Evolutionary conservation across 305 asterid genomes (phyloP).

Genomic region (Ajuga reptans): DNA sequence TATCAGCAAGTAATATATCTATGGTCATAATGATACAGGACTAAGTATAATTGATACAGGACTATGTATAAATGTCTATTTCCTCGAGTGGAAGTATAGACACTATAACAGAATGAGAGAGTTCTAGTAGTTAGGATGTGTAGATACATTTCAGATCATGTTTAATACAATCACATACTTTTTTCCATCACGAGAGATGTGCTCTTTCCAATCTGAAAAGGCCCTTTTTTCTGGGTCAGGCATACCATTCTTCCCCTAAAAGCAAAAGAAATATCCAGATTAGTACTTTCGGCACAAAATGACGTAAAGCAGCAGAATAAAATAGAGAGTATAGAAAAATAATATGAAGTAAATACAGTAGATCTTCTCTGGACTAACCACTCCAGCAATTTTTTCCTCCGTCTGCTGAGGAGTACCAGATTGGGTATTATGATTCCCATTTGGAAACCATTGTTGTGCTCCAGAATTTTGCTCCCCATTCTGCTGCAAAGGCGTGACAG

Average conservation of each 20-base stretch:
- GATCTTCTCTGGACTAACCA: constrained; percentile 34
- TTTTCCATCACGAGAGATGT: constrained; percentile 63
- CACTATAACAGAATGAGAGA: neutral
- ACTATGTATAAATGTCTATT: neutral
- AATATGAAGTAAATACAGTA: constrained; percentile 14
- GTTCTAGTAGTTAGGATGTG: constrained; percentile 2
- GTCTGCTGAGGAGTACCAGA: constrained; percentile 37
- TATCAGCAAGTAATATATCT: neutral
- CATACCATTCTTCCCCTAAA: constrained; percentile 40
- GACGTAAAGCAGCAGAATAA: constrained; percentile 10
- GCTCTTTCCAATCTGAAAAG: constrained; percentile 56
- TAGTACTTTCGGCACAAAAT: neutral
- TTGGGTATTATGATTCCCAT: constrained; percentile 46
- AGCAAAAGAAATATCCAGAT: constrained; percentile 15
- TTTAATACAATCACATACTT: constrained; percentile 35
- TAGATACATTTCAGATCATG: constrained; percentile 2
- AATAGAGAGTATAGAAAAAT: neutral
- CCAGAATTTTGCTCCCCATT: constrained; percentile 33
- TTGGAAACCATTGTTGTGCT: constrained; percentile 44
- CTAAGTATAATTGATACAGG: neutral
- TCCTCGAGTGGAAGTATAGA: neutral
- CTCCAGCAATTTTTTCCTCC: constrained; percentile 36
- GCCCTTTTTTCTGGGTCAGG: constrained; percentile 29
- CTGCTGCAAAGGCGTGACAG: constrained; percentile 38
- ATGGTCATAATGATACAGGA: neutral